Conservation (phyloP, 148 eudicot genomes). For the Suaeda aralocaspica region DNA sequence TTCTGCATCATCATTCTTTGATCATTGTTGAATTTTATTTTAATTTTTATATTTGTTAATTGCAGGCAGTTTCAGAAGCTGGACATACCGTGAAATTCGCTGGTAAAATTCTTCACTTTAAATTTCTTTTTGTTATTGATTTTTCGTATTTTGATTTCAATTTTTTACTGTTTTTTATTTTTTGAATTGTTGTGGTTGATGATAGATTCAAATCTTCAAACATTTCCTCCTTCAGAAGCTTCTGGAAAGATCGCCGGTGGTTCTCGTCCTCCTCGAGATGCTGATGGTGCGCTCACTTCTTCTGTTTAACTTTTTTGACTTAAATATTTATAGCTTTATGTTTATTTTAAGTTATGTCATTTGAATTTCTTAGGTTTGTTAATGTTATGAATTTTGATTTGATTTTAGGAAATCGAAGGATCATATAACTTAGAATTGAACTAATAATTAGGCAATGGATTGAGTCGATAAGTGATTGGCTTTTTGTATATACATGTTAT, state of each 20-base stretch:
- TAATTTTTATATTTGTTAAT: conserved; percentile 3
- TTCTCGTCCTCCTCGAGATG: conserved; percentile 79
- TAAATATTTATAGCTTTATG: too few relatives aligned
- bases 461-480: background rate
- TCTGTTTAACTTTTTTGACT: background rate
- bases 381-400: background rate
- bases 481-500: background rate
- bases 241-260: conserved; percentile 68
- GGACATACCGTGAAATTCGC: conserved; percentile 55
- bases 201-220: conserved; percentile 71
- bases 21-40: background rate
- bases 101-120: conserved; percentile 29
- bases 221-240: conserved; percentile 68
- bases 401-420: background rate
- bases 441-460: background rate
- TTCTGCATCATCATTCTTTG: background rate
- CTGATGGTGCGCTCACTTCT: conserved; percentile 51
- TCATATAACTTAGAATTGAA: background rate
- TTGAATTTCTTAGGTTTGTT: background rate
- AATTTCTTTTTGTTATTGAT: background rate
- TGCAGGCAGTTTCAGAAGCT: conserved; percentile 70
- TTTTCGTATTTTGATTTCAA: background rate
- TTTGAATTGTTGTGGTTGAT: conserved; percentile 12
- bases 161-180: too few relatives aligned
- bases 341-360: background rate